These are phyloP conservation scores for Mitragyna speciosa DNA, from an alignment of 257 asterid genomes.

Conservation along the genomic window DNA sequence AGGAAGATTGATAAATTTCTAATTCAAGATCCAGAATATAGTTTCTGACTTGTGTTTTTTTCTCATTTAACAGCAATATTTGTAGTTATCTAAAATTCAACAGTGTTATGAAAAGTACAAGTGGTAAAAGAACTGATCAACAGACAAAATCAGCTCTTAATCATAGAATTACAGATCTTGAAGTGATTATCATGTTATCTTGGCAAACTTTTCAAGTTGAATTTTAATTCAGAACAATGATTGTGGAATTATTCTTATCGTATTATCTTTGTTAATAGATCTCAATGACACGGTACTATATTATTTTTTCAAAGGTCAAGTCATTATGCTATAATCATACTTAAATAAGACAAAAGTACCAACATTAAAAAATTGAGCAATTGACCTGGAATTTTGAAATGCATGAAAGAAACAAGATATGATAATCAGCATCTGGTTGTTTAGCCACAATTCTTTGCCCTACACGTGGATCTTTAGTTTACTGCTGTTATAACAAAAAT, in stretches of 20 bases:
- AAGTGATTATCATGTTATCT: background rate
- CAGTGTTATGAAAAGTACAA: no score
- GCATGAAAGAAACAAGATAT: constrained; percentile 1
- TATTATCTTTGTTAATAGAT: background rate
- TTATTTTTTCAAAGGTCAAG: background rate
- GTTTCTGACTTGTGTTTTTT: no score
- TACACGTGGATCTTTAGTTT: background rate
- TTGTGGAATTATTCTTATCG: background rate
- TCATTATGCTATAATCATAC: background rate
- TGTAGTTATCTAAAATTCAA: no score
- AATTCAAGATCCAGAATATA: background rate
- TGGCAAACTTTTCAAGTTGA: background rate
- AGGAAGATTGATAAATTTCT: background rate
- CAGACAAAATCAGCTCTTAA: background rate
- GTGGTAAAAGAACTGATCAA: no score
- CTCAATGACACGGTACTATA: background rate
- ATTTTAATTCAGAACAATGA: background rate
- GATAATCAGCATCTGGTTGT: background rate
- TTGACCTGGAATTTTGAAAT: background rate
- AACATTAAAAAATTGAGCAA: background rate
- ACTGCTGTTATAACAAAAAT: background rate
- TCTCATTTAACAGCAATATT: no score
- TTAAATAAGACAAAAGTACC: background rate
- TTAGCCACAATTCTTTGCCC: background rate
- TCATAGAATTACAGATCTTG: background rate